Base-by-base conservation (phyloP, 805 yeast genomes). In the Yamadazyma phyllophila region DNA sequence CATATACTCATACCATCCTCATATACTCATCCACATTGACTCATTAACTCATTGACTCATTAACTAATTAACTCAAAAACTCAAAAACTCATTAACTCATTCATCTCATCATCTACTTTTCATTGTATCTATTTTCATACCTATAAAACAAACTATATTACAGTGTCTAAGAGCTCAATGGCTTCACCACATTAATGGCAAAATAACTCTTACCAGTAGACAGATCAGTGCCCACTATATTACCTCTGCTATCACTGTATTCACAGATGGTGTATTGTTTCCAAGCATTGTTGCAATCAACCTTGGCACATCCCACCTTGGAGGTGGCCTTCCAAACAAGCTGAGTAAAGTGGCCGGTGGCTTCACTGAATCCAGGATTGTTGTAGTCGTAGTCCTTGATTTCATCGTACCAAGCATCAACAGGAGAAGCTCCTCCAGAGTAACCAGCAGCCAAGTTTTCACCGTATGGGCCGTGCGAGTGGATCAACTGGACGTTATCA, bases 271-370 rank as follows among this genome's bases (percentile, higher is more conserved):
- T 67, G 64, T 83, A 85, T 51, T 79, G 80, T 48, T 78, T 71
- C 78, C 80, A 78, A 30, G 57, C 64, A 46, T 65, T 65, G 56
- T 63, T 57, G 63, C 85, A 80, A 40, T 60, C 48, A 34, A 77
- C 74, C 48, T 60, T 62, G 43, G 81, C 88, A 72, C 95, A 86
- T 41, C 94, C 95, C 14, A 86, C 63, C 52, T 77, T 65, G 7
- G 78, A 65, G 34, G 85, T 67, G 7, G 73, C 56, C 50, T 77
- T 77, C 95, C 95, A 86, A 20, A 86, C 77, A 29, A 85, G 58
- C 65, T 86, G 92, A 12, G 92, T 85, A 69, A 86, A 86, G 61
- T 86, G 95, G 45, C 92, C 92, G 36, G 90, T 80, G 10, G 66
- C 72, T 45, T 65, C 71, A 45, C 73, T 73, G 53, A 65, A 71